phyloP scores from a whole-genome alignment of 2,329 filamentous ascomycete genomes.

The Fusarium sororula region DNA sequence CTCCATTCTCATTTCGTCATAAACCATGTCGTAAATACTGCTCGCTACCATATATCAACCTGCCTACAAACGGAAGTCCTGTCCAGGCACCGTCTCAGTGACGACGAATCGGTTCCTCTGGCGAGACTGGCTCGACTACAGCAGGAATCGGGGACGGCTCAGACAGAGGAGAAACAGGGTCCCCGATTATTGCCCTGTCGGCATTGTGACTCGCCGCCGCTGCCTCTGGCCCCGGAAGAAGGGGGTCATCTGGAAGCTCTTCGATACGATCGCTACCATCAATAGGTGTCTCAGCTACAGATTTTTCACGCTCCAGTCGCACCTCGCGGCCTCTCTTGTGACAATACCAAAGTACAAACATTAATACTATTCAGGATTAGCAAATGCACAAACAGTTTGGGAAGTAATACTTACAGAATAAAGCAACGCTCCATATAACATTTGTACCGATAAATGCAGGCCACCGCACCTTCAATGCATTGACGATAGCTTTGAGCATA shows the following conservation, averaged over 20 bases:
- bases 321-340: slow-evolving; percentile 92
- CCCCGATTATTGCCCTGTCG: slow-evolving; percentile 8
- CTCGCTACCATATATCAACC: slow-evolving; percentile 16
- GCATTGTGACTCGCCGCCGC: neutral
- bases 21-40: slow-evolving; percentile 20
- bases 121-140: slow-evolving; percentile 12
- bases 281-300: slow-evolving; percentile 46
- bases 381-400: neutral
- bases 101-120: slow-evolving; percentile 9
- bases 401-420: slow-evolving; percentile 73
- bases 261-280: slow-evolving; percentile 56
- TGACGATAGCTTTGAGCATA: slow-evolving; percentile 89
- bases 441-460: slow-evolving; percentile 93
- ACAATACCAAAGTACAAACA: slow-evolving; percentile 98
- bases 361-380: slow-evolving; percentile 67
- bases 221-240: slow-evolving; percentile 49
- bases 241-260: slow-evolving; percentile 60
- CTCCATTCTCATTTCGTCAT: slow-evolving; percentile 19
- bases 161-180: slow-evolving; percentile 32
- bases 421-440: slow-evolving; percentile 85
- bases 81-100: slow-evolving; percentile 6
- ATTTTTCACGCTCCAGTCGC: slow-evolving; percentile 71
- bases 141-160: slow-evolving; percentile 16
- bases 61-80: neutral
- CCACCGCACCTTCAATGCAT: slow-evolving; percentile 86